A percentile compares a stretch with the other conserved stretches of the same genome.
Evolutionary conservation across 73 alveolate genomes (phyloP).

Genomic region (Paramecium biaurelia): DNA sequence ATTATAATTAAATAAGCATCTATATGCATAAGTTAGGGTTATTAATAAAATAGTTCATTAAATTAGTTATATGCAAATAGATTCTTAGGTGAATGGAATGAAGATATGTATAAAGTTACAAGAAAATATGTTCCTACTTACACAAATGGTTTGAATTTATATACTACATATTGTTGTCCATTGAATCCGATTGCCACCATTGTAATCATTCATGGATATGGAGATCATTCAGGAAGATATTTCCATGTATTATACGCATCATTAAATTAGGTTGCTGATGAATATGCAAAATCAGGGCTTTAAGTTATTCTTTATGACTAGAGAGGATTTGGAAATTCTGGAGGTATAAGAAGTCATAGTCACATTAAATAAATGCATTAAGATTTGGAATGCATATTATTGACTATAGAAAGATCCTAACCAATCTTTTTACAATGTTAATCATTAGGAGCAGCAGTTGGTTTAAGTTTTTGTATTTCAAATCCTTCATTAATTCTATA

Average conservation of each 20-base stretch:
- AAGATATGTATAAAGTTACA: not conserved
- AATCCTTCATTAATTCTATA: slow-evolving; percentile 20
- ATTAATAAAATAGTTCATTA: not conserved
- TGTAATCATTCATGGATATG: slow-evolving; percentile 35
- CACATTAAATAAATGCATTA: not conserved
- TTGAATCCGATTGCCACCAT: not conserved
- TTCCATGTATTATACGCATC: not conserved
- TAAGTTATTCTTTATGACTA: slow-evolving; percentile 31
- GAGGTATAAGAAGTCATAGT: slow-evolving; percentile 3
- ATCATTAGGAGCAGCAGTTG: slow-evolving; percentile 49
- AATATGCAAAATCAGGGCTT: not conserved
- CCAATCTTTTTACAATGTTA: slow-evolving; percentile 33
- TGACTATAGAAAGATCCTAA: not conserved
- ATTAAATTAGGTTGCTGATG: not conserved
- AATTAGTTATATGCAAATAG: not conserved
- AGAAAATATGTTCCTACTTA: not conserved
- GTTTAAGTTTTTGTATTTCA: slow-evolving; percentile 14
- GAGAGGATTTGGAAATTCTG: slow-evolving; percentile 50
- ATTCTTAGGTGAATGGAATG: slow-evolving; percentile 31
- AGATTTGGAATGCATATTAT: slow-evolving; percentile 2
- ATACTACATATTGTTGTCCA: not conserved
- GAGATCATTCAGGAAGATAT: slow-evolving; percentile 48
- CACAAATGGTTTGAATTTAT: not conserved
- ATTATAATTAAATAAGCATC: not conserved
- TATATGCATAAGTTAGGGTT: not conserved